phyloP scores from a whole-genome alignment of 306 rosid genomes.

The Erythrophleum fordii region DNA sequence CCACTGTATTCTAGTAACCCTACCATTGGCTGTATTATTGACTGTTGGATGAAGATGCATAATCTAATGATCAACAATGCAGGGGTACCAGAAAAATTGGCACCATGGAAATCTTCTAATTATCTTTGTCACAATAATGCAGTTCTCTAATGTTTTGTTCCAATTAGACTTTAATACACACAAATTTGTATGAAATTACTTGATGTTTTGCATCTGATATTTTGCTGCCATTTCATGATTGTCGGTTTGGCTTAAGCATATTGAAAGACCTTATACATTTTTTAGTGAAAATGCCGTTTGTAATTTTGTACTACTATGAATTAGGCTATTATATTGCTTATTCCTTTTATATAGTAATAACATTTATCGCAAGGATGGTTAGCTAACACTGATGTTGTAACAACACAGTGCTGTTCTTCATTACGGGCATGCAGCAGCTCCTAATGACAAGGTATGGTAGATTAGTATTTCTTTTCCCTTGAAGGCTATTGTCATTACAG shows the following conservation, averaged over 20 bases:
- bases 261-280: slow-evolving; percentile 18
- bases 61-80: neutral
- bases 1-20: neutral
- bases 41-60: neutral
- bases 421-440: slow-evolving; percentile 96
- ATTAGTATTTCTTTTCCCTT: slow-evolving; percentile 11
- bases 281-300: slow-evolving; percentile 13
- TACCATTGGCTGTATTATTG: neutral
- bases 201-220: slow-evolving; percentile 18
- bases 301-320: neutral
- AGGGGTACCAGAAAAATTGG: neutral
- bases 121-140: slow-evolving; percentile 6
- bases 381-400: slow-evolving; percentile 35
- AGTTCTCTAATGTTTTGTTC: neutral
- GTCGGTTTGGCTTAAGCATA: neutral
- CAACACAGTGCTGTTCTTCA: slow-evolving; percentile 85
- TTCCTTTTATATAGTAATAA: slow-evolving; percentile 2
- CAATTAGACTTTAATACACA: neutral
- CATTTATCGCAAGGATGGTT: slow-evolving; percentile 26
- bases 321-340: slow-evolving; percentile 5
- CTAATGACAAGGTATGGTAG: slow-evolving; percentile 76
- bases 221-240: slow-evolving; percentile 27
- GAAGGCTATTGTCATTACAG: slow-evolving; percentile 26
- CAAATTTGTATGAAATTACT: slow-evolving; percentile 20
- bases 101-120: neutral